A percentile compares a stretch with the other conserved stretches of the same genome.
These are phyloP conservation scores for Apiospora sp. DNA, from an alignment of 2,329 filamentous ascomycete species.

Conservation along the genomic window DNA sequence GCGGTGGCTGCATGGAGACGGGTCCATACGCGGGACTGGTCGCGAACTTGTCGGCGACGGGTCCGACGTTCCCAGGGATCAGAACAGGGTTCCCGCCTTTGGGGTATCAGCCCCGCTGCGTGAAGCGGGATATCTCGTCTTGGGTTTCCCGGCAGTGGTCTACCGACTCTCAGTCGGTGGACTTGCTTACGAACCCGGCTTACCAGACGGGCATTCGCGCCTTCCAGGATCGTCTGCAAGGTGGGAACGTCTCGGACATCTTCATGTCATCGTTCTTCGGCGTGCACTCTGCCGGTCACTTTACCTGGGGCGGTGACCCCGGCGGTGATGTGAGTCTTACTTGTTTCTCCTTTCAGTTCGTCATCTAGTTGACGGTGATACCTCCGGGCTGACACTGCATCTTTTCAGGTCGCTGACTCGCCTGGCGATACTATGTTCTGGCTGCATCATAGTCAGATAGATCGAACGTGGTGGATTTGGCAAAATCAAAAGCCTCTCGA, in stretches of 20 bases:
- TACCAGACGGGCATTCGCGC: conserved; percentile 27
- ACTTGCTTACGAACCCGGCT: conserved; percentile 35
- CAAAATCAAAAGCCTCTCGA: conserved; percentile 34
- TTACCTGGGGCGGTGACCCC: conserved; percentile 47
- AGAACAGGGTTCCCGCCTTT: conserved; percentile 36
- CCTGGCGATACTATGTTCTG: conserved; percentile 28
- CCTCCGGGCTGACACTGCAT: background rate
- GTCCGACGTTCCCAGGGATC: conserved; percentile 36
- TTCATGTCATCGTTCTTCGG: conserved; percentile 27
- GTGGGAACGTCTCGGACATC: conserved; percentile 5
- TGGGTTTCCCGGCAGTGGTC: conserved; percentile 33
- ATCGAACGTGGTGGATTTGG: conserved; percentile 40
- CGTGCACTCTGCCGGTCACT: conserved; percentile 46
- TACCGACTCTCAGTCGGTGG: conserved; percentile 33
- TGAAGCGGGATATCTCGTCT: conserved; percentile 29
- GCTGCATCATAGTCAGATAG: conserved; percentile 32
- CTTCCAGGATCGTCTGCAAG: conserved; percentile 27
- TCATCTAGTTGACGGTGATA: conserved; percentile 16
- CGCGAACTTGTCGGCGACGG: conserved; percentile 37
- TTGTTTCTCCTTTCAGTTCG: background rate
- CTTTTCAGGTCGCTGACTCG: conserved; percentile 18
- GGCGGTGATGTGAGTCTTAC: conserved; percentile 33
- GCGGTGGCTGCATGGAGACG: conserved; percentile 46
- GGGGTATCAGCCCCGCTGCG: conserved; percentile 30
- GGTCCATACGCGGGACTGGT: conserved; percentile 38